These are phyloP conservation scores for Aspergillus melleus DNA, from an alignment of 2,329 filamentous ascomycete species.

Conservation along the genomic window DNA sequence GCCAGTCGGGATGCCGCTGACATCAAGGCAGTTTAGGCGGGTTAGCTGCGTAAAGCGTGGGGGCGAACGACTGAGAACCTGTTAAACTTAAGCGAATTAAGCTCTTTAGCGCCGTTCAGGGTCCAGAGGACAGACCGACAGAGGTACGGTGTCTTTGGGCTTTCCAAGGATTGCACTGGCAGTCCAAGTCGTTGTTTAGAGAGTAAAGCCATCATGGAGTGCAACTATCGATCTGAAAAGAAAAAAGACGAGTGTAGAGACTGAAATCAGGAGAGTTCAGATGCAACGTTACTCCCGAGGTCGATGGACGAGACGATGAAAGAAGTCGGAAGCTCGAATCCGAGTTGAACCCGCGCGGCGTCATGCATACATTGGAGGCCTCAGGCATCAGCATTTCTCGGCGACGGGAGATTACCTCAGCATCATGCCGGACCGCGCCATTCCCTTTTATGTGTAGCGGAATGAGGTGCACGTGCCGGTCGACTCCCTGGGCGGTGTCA, in stretches of 20 bases:
- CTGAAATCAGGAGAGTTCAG: not conserved
- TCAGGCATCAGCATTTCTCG: not conserved
- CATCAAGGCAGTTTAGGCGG: not conserved
- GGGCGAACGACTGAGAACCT: not conserved
- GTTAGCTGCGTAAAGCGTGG: not conserved
- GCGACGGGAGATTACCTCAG: not conserved
- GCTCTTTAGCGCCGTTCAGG: not conserved
- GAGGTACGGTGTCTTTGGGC: not conserved
- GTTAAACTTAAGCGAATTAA: not conserved
- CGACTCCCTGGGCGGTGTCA: conserved; percentile 18
- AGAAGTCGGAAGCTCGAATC: not conserved
- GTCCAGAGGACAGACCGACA: not conserved
- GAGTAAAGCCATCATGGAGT: no score
- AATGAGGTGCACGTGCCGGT: not conserved
- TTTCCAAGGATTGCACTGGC: no score
- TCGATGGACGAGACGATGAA: no score
- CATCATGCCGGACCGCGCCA: not conserved
- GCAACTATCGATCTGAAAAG: no score
- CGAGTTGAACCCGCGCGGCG: not conserved
- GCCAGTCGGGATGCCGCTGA: not conserved
- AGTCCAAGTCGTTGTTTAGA: no score
- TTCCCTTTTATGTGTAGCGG: not conserved
- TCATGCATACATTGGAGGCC: not conserved
- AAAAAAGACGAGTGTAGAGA: not conserved
- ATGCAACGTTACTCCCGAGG: no score